Percentiles rank a stretch among this genome's conserved stretches.
phyloP scores from a whole-genome alignment of 148 eudicot genomes.

The Dysphania ambrosioides region DNA sequence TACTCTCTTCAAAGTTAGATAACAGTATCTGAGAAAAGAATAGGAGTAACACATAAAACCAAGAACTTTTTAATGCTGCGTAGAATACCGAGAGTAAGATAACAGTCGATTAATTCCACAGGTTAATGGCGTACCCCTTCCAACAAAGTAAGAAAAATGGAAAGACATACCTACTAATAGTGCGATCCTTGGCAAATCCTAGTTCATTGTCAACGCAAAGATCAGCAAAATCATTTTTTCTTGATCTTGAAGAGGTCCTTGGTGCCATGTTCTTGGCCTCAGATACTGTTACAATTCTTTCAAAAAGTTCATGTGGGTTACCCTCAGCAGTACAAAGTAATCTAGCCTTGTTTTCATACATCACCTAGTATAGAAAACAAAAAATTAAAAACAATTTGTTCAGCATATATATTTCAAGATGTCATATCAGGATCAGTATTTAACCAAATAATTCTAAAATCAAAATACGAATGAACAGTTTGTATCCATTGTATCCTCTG shows the following conservation, averaged over 20 bases:
- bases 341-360: constrained; percentile 89
- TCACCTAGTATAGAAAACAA: constrained; percentile 46
- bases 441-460: neutral
- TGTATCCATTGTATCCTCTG: too few relatives aligned
- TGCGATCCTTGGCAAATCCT: constrained; percentile 92
- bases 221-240: constrained; percentile 65
- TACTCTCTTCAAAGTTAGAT: neutral
- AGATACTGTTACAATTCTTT: constrained; percentile 68
- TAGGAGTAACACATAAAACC: too few relatives aligned
- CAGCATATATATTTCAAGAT: neutral
- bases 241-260: constrained; percentile 74
- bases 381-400: neutral
- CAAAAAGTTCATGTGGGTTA: constrained; percentile 67
- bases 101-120: neutral
- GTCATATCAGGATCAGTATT: neutral
- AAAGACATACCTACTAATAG: constrained; percentile 74
- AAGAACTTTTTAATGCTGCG: neutral
- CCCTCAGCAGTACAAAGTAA: constrained; percentile 85
- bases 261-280: constrained; percentile 72
- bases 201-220: constrained; percentile 92
- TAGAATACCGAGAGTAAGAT: neutral
- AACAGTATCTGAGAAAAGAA: neutral
- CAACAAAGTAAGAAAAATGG: neutral
- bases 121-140: neutral
- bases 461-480: too few relatives aligned